Evolutionary conservation across 208 protist species (phyloP), one percentile per base, ranked within the genome.

Genomic region (Acanthamoeba culbertsoni): DNA sequence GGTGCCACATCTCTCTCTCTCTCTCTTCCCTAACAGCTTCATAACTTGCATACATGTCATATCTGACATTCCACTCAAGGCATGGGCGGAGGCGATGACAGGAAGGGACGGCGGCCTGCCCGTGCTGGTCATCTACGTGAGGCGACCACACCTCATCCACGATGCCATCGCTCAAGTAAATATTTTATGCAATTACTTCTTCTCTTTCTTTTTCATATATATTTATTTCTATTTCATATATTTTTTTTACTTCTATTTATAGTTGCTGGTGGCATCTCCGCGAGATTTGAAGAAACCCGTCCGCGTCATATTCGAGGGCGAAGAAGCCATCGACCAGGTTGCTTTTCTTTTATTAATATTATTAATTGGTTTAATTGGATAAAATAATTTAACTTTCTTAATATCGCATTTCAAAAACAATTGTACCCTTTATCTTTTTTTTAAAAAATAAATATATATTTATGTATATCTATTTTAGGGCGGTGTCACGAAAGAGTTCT

Each of bases 401-500:
- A 23, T 8, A 55, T n/a, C n/a, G n/a, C n/a, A n/a, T n/a, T n/a
- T n/a, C n/a, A n/a, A n/a, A n/a, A n/a, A n/a, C n/a, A n/a, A n/a
- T n/a, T n/a, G n/a, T n/a, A n/a, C n/a, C n/a, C n/a, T n/a, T n/a
- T n/a, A n/a, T n/a, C n/a, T n/a, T n/a, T n/a, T n/a, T n/a, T n/a
- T n/a, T n/a, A n/a, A n/a, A n/a, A n/a, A n/a, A n/a, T n/a, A n/a
- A n/a, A n/a, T n/a, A n/a, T n/a, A n/a, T n/a, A n/a, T n/a, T n/a
- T n/a, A n/a, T n/a, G n/a, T n/a, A n/a, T 1, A 6, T 8, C n/a
- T 7, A 8, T 35, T 16, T 26, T 10, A 98, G 92, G 98, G 98
- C 12, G 98, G 98, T n/a, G 94, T 99, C 26, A 94, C 96, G 75
- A 99, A 99, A 93, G 98, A 99, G 93, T 99, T 99, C 84, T 99